A percentile compares a stretch with the other conserved stretches of the same genome.
These are phyloP conservation scores for Colletotrichum acutatum DNA, from an alignment of 2,329 filamentous ascomycete species.

Conservation along the genomic window DNA sequence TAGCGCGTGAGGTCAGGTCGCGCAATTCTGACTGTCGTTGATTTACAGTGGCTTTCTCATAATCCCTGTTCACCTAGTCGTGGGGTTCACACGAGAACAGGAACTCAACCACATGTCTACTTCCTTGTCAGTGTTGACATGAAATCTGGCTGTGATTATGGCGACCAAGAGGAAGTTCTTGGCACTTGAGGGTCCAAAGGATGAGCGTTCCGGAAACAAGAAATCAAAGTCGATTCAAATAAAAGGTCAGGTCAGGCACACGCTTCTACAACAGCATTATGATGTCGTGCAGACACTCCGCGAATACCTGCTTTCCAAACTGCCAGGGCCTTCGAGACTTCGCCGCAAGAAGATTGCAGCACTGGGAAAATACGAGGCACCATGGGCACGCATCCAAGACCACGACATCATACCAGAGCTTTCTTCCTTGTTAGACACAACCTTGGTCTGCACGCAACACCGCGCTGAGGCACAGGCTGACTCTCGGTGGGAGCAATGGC, in stretches of 20 bases:
- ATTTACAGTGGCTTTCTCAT: background rate
- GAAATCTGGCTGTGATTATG: conserved; percentile 9
- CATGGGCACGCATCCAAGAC: conserved; percentile 30
- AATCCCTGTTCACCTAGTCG: background rate
- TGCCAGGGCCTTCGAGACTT: conserved; percentile 75
- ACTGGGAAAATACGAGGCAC: conserved; percentile 48
- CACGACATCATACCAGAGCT: conserved; percentile 55
- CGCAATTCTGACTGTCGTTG: background rate
- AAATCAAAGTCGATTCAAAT: conserved; percentile 1
- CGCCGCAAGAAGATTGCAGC: conserved; percentile 66
- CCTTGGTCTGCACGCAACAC: conserved; percentile 69
- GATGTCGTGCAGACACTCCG: conserved; percentile 73
- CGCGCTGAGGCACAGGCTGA: conserved; percentile 39
- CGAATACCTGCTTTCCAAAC: conserved; percentile 73
- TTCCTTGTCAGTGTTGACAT: background rate
- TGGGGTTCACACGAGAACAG: background rate
- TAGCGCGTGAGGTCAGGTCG: background rate
- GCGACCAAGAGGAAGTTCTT: conserved; percentile 21
- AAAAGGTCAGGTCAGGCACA: conserved; percentile 20
- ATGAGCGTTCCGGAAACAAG: background rate
- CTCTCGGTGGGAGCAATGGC: conserved; percentile 65
- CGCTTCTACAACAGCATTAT: conserved; percentile 57
- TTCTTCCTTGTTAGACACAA: conserved; percentile 72
- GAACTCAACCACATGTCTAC: background rate
- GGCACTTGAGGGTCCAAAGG: background rate